phyloP scores from a whole-genome alignment of 805 yeast species.

The Nakazawaea wyomingensis region DNA sequence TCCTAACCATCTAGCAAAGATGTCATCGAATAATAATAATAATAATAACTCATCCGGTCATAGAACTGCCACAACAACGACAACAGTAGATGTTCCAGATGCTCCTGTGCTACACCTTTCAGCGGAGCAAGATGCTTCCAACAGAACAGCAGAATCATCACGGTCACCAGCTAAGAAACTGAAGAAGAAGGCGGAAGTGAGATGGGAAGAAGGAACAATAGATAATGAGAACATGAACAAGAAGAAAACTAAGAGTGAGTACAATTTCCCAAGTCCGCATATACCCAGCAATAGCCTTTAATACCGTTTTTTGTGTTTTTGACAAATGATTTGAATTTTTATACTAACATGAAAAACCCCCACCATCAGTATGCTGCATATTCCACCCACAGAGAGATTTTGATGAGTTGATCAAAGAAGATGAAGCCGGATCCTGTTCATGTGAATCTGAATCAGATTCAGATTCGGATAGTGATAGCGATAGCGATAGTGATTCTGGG shows the following conservation, averaged over 20 bases:
- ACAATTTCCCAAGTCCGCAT: too few species aligned
- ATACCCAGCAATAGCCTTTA: too few species aligned
- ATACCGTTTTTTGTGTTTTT: not conserved
- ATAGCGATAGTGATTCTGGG: conserved; percentile 9
- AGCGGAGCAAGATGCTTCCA: not conserved
- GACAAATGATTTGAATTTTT: too few species aligned
- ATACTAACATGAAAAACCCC: not conserved
- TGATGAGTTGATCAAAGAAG: conserved; percentile 37
- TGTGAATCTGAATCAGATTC: conserved; percentile 10
- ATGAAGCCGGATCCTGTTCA: conserved; percentile 20
- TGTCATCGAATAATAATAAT: not conserved
- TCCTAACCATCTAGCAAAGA: not conserved
- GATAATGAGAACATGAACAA: conserved; percentile 87
- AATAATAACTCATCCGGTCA: not conserved
- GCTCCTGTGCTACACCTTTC: not conserved
- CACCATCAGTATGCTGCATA: conserved; percentile 61
- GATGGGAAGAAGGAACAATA: conserved; percentile 81
- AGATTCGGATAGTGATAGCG: conserved; percentile 23
- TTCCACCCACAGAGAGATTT: conserved; percentile 70
- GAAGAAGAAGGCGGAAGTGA: conserved; percentile 43
- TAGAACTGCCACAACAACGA: not conserved
- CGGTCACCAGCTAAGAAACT: too few species aligned
- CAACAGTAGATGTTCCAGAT: not conserved
- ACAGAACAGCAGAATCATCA: too few species aligned
- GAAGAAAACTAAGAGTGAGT: conserved; percentile 74